These are phyloP conservation scores for Halenospora varia DNA, from an alignment of 495 filamentous ascomycete species.

Conservation along the genomic window DNA sequence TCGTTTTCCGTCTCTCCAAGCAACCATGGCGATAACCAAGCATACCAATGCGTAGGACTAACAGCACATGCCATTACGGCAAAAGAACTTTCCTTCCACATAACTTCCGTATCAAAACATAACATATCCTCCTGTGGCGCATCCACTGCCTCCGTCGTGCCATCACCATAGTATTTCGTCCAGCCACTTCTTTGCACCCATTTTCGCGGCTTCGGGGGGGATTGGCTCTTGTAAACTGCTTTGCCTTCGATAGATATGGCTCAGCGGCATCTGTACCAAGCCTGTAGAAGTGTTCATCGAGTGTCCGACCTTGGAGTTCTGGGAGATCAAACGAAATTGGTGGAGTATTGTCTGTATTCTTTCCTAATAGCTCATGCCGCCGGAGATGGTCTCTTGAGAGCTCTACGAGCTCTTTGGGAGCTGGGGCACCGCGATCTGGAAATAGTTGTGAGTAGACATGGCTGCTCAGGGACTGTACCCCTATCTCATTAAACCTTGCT, in stretches of 20 bases:
- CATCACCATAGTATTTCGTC: conserved; percentile 85
- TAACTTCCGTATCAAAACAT: conserved; percentile 93
- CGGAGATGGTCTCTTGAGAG: conserved; percentile 80
- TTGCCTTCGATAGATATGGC: conserved; percentile 75
- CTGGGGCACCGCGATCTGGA: conserved; percentile 46
- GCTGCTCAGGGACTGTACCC: conserved; percentile 85
- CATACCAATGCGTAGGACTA: conserved; percentile 87
- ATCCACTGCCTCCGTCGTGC: conserved; percentile 63
- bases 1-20: conserved; percentile 74
- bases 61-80: conserved; percentile 96
- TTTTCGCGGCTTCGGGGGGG: conserved; percentile 72
- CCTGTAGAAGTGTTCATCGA: conserved; percentile 95
- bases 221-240: conserved; percentile 60
- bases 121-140: conserved; percentile 76
- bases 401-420: conserved; percentile 65
- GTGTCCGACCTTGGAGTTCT: conserved; percentile 65
- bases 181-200: conserved; percentile 84
- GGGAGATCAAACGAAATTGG: conserved; percentile 88
- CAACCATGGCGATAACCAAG: conserved; percentile 95
- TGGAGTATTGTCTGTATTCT: conserved; percentile 68
- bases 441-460: conserved; percentile 85
- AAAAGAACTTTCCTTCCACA: conserved; percentile 88
- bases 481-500: conserved; percentile 83
- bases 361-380: conserved; percentile 84
- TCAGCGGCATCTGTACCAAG: conserved; percentile 85